A percentile compares a stretch with the other conserved stretches of the same genome.
Evolutionary conservation across 2,329 filamentous ascomycete genomes (phyloP).

Genomic region (Fusarium continuum): DNA sequence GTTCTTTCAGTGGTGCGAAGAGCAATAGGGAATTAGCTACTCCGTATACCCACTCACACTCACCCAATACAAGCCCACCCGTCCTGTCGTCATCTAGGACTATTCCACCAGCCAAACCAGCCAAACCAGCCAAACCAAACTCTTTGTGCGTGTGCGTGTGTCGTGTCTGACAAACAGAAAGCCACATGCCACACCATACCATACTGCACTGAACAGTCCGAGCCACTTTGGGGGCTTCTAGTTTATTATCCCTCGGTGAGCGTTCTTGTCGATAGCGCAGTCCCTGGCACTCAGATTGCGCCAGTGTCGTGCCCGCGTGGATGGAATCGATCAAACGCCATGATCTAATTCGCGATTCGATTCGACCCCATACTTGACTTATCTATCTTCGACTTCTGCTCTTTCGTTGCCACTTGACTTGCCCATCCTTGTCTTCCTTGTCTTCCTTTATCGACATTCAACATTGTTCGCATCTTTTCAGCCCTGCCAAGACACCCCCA

Average conservation of each 20-base stretch:
- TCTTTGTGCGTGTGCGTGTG: constrained; percentile 28
- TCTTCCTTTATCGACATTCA: constrained; percentile 21
- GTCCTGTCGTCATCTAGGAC: constrained; percentile 7
- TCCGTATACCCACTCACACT: constrained; percentile 20
- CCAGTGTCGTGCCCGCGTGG: constrained; percentile 38
- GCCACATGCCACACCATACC: constrained; percentile 10
- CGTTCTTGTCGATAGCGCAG: constrained; percentile 45
- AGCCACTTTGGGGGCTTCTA: constrained; percentile 34
- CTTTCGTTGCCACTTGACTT: constrained; percentile 21
- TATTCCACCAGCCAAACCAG: constrained; percentile 9
- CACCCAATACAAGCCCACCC: constrained; percentile 16
- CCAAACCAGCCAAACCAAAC: constrained; percentile 30
- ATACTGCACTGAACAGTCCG: constrained; percentile 4
- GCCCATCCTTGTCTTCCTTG: constrained; percentile 22
- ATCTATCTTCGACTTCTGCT: constrained; percentile 19
- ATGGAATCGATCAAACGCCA: constrained; percentile 40
- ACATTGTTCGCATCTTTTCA: constrained; percentile 14
- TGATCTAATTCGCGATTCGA: constrained; percentile 43
- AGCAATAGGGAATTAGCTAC: too few relatives aligned
- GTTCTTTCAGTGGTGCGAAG: constrained; percentile 6
- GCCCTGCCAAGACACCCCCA: constrained; percentile 13
- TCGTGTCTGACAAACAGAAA: constrained; percentile 29
- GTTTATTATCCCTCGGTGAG: constrained; percentile 45
- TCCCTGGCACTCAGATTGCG: constrained; percentile 34
- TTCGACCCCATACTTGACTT: constrained; percentile 31